phyloP scores from a whole-genome alignment of 2,329 filamentous ascomycete genomes.

The Colletotrichum navitas region DNA sequence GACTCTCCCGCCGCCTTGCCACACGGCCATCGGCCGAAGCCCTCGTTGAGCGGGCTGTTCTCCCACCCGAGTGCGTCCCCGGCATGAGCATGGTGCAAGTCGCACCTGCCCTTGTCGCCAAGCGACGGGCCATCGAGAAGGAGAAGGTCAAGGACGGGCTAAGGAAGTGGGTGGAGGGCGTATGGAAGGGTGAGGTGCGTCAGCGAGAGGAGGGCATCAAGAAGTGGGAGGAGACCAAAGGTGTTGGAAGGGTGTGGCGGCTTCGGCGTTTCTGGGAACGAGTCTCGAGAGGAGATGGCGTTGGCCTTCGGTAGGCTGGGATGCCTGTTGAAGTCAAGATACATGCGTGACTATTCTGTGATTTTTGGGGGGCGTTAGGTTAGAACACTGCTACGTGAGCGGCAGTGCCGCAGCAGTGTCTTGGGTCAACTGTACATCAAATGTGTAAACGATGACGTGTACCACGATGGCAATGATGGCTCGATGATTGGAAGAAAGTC shows the following conservation, averaged over 20 bases:
- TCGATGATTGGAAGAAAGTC: not conserved
- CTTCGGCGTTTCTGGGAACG: conserved; percentile 76
- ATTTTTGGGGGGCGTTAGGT: conserved; percentile 6
- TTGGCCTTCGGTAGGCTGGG: conserved; percentile 27
- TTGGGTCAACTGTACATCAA: not conserved
- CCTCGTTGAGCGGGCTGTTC: conserved; percentile 72
- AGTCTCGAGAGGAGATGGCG: conserved; percentile 59
- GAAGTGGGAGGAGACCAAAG: conserved; percentile 62
- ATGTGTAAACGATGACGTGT: conserved; percentile 22
- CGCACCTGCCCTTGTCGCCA: conserved; percentile 72
- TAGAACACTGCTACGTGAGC: conserved; percentile 14
- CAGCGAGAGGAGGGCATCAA: conserved; percentile 62
- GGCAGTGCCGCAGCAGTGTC: not conserved
- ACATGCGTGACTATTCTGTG: too few relatives aligned
- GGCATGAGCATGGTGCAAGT: conserved; percentile 58
- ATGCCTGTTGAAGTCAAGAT: not conserved
- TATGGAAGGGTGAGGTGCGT: conserved; percentile 66
- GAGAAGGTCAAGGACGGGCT: conserved; percentile 77
- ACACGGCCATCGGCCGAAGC: conserved; percentile 69
- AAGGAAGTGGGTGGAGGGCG: conserved; percentile 72
- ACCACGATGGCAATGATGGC: conserved; percentile 1
- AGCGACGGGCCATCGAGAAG: conserved; percentile 72
- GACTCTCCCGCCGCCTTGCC: conserved; percentile 71
- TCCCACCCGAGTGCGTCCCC: conserved; percentile 74
- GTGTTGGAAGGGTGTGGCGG: conserved; percentile 70